Conservation (phyloP, 306 rosid species). For the Amphicarpaea edgeworthii region DNA sequence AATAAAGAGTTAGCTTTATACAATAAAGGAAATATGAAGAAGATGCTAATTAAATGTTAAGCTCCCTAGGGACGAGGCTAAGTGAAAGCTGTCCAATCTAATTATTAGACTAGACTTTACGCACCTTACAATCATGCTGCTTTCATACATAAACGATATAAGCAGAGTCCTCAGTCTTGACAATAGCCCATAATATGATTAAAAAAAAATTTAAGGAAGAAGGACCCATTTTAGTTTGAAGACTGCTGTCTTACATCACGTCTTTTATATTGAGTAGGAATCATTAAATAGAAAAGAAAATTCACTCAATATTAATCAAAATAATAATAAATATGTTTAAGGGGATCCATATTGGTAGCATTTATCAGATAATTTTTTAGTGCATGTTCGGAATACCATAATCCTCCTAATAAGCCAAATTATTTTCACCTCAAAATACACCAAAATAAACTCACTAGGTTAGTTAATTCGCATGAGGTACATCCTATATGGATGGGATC, state of each 20-base stretch:
- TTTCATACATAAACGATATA: slow-evolving; percentile 23
- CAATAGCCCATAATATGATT: neutral
- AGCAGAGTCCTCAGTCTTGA: neutral
- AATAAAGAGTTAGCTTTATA: slow-evolving; percentile 45
- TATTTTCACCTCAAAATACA: too few relatives aligned
- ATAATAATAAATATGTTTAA: too few relatives aligned
- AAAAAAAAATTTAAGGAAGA: neutral
- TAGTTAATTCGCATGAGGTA: too few relatives aligned
- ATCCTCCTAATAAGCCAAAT: too few relatives aligned
- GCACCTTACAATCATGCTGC: slow-evolving; percentile 41
- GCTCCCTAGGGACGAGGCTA: slow-evolving; percentile 15
- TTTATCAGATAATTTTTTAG: too few relatives aligned
- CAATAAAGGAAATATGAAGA: slow-evolving; percentile 47
- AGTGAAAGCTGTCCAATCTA: slow-evolving; percentile 30
- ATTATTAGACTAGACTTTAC: slow-evolving; percentile 40
- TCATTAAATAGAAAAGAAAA: too few relatives aligned
- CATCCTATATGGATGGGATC: neutral
- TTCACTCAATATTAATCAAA: too few relatives aligned
- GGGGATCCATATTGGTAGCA: too few relatives aligned
- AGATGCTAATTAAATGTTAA: slow-evolving; percentile 28
- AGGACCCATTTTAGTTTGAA: neutral
- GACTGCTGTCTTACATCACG: too few relatives aligned
- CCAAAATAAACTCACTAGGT: too few relatives aligned
- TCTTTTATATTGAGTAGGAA: too few relatives aligned
- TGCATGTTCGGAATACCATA: too few relatives aligned